Conservation (phyloP, 768 basidiomycete species). For the Phanerochaete sordida region DNA sequence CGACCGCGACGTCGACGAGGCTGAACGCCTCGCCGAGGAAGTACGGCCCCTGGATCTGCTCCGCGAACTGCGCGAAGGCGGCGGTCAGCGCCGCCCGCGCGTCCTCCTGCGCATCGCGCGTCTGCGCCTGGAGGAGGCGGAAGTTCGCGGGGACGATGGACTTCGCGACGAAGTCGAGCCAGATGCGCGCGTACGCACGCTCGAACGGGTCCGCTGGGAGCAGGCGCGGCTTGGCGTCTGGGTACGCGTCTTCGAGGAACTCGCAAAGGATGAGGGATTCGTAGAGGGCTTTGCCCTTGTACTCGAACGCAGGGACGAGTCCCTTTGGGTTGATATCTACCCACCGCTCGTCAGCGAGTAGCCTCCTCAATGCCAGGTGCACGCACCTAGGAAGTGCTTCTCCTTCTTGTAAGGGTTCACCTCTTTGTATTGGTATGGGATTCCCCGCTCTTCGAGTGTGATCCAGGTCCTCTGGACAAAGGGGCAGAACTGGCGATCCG, state of each 20-base stretch:
- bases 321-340: conserved; percentile 59
- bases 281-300: conserved; percentile 46
- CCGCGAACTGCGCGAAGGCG: conserved; percentile 30
- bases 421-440: conserved; percentile 61
- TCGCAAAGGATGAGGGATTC: conserved; percentile 58
- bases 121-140: conserved; percentile 31
- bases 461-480: conserved; percentile 61
- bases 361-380: not conserved
- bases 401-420: conserved; percentile 66
- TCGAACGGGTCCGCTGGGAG: conserved; percentile 46
- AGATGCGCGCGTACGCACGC: conserved; percentile 44
- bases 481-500: conserved; percentile 41
- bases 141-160: conserved; percentile 46
- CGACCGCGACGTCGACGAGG: conserved; percentile 46
- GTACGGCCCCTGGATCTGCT: conserved; percentile 40
- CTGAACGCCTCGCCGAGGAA: conserved; percentile 49
- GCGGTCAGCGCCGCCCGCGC: conserved; percentile 33
- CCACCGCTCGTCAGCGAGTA: conserved; percentile 9
- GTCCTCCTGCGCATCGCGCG: conserved; percentile 27
- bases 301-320: conserved; percentile 54
- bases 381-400: conserved; percentile 43
- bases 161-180: conserved; percentile 52
- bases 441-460: conserved; percentile 54
- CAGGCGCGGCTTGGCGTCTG: conserved; percentile 35
- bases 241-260: conserved; percentile 58